Percentiles rank a stretch among this genome's conserved stretches.
Evolutionary conservation across 2,329 filamentous ascomycete species (phyloP).

Genomic region (Stagonosporopsis cucurbitacearum): DNA sequence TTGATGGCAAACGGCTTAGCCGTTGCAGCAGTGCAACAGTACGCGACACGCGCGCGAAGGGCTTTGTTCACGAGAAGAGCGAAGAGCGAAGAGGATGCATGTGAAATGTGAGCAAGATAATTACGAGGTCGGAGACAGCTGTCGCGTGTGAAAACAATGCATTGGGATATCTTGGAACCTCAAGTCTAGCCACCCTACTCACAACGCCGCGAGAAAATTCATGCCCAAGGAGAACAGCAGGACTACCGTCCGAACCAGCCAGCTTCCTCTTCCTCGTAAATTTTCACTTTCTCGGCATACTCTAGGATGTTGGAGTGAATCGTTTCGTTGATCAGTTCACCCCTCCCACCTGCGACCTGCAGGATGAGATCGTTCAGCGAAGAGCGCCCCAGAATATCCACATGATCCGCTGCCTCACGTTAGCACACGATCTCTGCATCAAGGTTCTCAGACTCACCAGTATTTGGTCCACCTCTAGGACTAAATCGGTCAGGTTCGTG

Average conservation of each 20-base stretch:
- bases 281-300: constrained; percentile 83
- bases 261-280: constrained; percentile 64
- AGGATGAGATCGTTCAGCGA: constrained; percentile 91
- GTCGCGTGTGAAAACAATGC: not conserved
- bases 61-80: too few relatives aligned
- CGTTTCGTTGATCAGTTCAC: constrained; percentile 76
- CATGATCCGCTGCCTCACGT: constrained; percentile 73
- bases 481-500: constrained; percentile 94
- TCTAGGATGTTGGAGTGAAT: constrained; percentile 81
- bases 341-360: constrained; percentile 82
- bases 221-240: not conserved
- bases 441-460: constrained; percentile 51
- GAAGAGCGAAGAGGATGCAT: not conserved
- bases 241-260: constrained; percentile 5
- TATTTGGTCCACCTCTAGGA: constrained; percentile 73
- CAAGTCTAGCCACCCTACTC: constrained; percentile 4
- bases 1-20: not conserved
- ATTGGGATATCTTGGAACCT: constrained; percentile 1
- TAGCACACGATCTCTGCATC: constrained; percentile 2
- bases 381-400: constrained; percentile 90
- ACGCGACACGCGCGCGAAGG: constrained; percentile 1
- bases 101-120: not conserved
- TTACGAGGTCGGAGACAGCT: not conserved
- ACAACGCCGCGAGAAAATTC: not conserved
- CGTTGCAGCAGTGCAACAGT: constrained; percentile 1